Conservation (phyloP, 176 grass and related monocot genomes). For the Raddia guianensis region DNA sequence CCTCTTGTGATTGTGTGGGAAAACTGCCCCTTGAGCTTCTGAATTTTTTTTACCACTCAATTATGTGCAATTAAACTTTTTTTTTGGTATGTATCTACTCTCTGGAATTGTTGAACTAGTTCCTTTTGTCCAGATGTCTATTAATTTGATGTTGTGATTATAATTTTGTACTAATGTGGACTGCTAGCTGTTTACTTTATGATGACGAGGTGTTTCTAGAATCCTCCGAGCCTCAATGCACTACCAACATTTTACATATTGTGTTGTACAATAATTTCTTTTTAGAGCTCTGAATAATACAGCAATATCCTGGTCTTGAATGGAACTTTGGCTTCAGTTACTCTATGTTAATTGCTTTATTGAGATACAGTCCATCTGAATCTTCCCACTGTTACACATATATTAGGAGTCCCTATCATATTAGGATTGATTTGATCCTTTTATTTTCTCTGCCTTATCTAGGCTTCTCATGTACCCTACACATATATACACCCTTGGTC, state of each 20-base stretch:
- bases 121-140: background rate
- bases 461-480: too few relatives aligned
- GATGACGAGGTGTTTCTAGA: background rate
- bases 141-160: background rate
- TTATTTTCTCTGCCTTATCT: too few relatives aligned
- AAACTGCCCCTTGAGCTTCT: background rate
- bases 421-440: too few relatives aligned
- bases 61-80: slow-evolving; percentile 14
- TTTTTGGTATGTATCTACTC: background rate
- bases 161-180: background rate
- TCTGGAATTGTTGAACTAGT: background rate
- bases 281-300: slow-evolving; percentile 9
- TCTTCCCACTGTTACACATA: background rate
- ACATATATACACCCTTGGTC: too few relatives aligned
- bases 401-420: too few relatives aligned
- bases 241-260: slow-evolving; percentile 2
- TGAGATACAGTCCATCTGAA: slow-evolving; percentile 2
- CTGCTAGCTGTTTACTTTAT: background rate
- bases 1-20: slow-evolving; percentile 23
- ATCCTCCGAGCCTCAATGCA: background rate
- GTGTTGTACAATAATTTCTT: background rate
- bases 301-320: background rate
- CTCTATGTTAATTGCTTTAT: background rate
- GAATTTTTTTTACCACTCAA: background rate
- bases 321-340: background rate